Conservation (phyloP, 2,329 filamentous ascomycete genomes). For the Stylonectria norvegica region DNA sequence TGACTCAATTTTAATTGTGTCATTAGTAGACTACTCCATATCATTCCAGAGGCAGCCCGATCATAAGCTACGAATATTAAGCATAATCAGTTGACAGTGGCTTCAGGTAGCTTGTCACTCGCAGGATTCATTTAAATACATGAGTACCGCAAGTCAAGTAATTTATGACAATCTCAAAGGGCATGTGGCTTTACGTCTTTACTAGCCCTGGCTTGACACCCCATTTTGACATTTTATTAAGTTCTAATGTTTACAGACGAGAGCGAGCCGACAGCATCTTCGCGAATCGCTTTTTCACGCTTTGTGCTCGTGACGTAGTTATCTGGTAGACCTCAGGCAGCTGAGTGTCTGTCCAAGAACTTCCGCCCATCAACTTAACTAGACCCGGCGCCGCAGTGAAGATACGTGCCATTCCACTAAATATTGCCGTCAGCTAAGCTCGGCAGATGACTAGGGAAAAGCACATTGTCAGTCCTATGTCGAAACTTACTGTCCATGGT, state of each 20-base stretch:
- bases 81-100: no score
- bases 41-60: no score
- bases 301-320: slow-evolving; percentile 2
- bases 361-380: slow-evolving; percentile 11
- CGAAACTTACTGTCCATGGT: slow-evolving; percentile 13
- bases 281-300: background rate
- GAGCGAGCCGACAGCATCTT: background rate
- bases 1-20: no score
- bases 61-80: no score
- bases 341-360: slow-evolving; percentile 8
- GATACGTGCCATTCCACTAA: slow-evolving; percentile 12
- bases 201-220: no score
- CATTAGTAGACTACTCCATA: no score
- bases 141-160: no score
- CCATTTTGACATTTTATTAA: no score
- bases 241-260: slow-evolving; percentile 3
- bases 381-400: slow-evolving; percentile 12
- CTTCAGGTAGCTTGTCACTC: no score
- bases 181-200: no score
- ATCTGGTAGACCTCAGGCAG: slow-evolving; percentile 11
- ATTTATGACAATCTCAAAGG: no score
- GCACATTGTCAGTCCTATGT: background rate
- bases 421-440: background rate
- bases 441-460: background rate
- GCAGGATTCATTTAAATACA: no score